Evolutionary conservation across 495 filamentous ascomycete genomes (phyloP).

Genomic region (Beverwykella pulmonaria): DNA sequence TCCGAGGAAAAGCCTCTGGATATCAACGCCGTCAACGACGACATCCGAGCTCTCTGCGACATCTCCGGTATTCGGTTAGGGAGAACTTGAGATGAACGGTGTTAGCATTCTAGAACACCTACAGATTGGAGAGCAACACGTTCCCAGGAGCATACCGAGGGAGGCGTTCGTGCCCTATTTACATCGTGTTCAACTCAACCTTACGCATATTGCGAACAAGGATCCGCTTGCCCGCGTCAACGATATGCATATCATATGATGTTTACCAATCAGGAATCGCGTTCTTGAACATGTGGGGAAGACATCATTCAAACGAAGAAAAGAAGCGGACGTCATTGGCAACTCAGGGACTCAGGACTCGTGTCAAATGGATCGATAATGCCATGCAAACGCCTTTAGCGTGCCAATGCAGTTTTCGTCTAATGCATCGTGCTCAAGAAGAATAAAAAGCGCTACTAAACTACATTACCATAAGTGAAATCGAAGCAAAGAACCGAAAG

Average conservation of each 20-base stretch:
- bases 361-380: background rate
- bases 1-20: background rate
- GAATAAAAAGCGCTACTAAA: constrained; percentile 4
- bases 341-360: background rate
- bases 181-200: background rate
- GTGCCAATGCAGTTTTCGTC: background rate
- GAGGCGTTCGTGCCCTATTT: too few species aligned
- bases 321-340: too few species aligned
- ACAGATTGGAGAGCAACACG: background rate
- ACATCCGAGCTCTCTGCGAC: background rate
- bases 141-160: background rate
- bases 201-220: background rate
- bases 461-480: constrained; percentile 18
- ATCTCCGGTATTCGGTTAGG: background rate
- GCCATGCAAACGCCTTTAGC: background rate
- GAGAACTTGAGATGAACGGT: background rate
- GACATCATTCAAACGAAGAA: too few species aligned
- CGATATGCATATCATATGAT: background rate
- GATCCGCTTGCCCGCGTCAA: background rate
- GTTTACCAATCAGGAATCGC: background rate
- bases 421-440: background rate
- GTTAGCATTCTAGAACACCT: background rate
- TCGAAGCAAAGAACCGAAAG: constrained; percentile 5
- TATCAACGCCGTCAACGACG: background rate
- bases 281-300: too few species aligned